Evolutionary conservation across 164 flowering plant genomes (phyloP).

Genomic region (Nymphaea colorata): DNA sequence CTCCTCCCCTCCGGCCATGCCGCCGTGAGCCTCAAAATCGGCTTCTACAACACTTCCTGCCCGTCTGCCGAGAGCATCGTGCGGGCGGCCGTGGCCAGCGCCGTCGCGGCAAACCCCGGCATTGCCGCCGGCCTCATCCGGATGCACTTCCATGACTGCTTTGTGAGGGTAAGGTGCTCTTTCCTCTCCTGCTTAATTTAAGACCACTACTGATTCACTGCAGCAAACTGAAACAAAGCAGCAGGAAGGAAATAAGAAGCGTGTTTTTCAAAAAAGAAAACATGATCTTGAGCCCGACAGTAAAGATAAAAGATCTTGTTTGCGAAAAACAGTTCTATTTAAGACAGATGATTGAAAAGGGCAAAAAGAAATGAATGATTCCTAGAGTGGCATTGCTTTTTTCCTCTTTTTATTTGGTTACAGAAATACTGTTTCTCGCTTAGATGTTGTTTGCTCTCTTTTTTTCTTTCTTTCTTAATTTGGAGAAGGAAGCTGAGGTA

Average conservation of each 20-base stretch:
- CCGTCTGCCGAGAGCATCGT: constrained; percentile 4
- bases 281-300: neutral
- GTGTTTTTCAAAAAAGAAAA: too few species aligned
- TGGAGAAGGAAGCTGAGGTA: neutral
- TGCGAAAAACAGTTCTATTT: too few species aligned
- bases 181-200: neutral
- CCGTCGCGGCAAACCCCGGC: neutral
- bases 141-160: constrained; percentile 13
- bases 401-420: neutral
- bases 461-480: too few species aligned
- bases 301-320: neutral
- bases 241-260: too few species aligned
- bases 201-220: neutral
- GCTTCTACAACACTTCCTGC: constrained; percentile 7
- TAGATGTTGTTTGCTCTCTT: too few species aligned
- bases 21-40: neutral
- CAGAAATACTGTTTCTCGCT: too few species aligned
- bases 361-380: too few species aligned
- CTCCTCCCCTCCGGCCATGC: neutral
- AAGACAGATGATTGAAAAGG: neutral
- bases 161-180: constrained; percentile 4
- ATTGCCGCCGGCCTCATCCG: constrained; percentile 8
- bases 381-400: neutral
- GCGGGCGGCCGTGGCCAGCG: neutral
- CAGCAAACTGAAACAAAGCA: neutral